Percentiles rank a stretch among this genome's conserved stretches.
Conservation (phyloP, 2,329 filamentous ascomycete genomes). For the Colletotrichum truncatum region DNA sequence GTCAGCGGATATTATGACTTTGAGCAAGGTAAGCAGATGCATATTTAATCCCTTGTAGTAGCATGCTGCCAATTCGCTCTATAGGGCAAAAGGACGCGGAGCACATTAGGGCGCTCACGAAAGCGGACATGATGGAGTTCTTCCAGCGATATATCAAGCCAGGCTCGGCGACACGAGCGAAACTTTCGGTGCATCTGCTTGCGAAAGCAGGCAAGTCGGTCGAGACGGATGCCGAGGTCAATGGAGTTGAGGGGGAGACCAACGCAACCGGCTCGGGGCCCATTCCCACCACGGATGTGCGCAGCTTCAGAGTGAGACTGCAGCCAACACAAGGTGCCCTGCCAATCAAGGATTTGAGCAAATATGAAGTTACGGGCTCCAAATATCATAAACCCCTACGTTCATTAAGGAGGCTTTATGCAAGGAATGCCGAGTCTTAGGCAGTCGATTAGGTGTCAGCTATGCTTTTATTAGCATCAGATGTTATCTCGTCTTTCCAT, state of each 20-base stretch:
- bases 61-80: conserved; percentile 30
- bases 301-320: conserved; percentile 81
- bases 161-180: conserved; percentile 77
- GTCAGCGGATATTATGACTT: conserved; percentile 90
- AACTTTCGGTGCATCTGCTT: conserved; percentile 84
- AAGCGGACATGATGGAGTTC: conserved; percentile 82
- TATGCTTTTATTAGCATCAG: conserved; percentile 85
- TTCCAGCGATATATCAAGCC: conserved; percentile 81
- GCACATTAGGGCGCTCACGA: conserved; percentile 77
- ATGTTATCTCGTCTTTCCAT: conserved; percentile 74
- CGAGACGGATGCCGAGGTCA: conserved; percentile 48
- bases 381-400: too few species aligned
- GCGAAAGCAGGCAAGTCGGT: conserved; percentile 70
- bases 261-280: conserved; percentile 47
- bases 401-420: too few species aligned
- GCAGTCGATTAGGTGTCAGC: too few species aligned
- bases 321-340: conserved; percentile 76
- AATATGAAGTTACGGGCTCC: conserved; percentile 89
- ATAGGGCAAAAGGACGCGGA: conserved; percentile 79
- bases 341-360: conserved; percentile 78
- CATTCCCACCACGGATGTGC: conserved; percentile 78
- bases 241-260: conserved; percentile 39
- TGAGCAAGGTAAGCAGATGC: conserved; percentile 72
- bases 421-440: too few species aligned
- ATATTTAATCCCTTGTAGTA: background rate